Evolutionary conservation across 163 green algal species (phyloP), one percentile per base, ranked within the genome.

Genomic region (Prototheca cutis): DNA sequence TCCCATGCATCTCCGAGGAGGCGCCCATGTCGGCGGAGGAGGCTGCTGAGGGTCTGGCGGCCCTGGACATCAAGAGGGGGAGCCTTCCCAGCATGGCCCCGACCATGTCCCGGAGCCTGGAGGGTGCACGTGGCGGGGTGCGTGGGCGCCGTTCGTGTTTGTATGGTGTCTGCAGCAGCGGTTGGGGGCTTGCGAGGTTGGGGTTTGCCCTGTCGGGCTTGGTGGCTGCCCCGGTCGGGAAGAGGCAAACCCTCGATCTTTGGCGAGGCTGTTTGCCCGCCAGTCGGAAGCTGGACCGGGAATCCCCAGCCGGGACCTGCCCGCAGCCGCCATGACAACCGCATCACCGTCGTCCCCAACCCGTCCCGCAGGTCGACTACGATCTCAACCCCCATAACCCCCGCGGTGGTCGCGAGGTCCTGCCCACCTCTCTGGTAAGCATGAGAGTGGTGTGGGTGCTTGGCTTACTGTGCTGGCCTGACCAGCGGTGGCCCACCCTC

Each of bases 291-390:
- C n/a, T n/a, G n/a, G n/a, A n/a, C n/a, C n/a, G n/a, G n/a, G n/a
- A n/a, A n/a, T n/a, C n/a, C n/a, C n/a, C n/a, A n/a, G n/a, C n/a
- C n/a, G n/a, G n/a, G n/a, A n/a, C n/a, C n/a, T n/a, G n/a, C n/a
- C n/a, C n/a, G n/a, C n/a, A n/a, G n/a, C n/a, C n/a, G n/a, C n/a
- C n/a, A n/a, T n/a, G n/a, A n/a, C n/a, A n/a, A n/a, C n/a, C n/a
- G n/a, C n/a, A n/a, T n/a, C n/a, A n/a, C n/a, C n/a, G n/a, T n/a
- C n/a, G n/a, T n/a, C n/a, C n/a, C n/a, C n/a, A n/a, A n/a, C n/a
- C 8, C n/a, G 15, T 3, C 19, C 7, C 71, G 63, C 73, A 91
- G 84, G 77, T 74, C n/a, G 85, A 94, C 48, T 94, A 90, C 63
- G 75, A 86, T 51, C 68, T 94, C 7, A 83, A 88, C 45, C 82